A percentile compares a stretch with the other conserved stretches of the same genome.
Conservation (phyloP, 2,329 filamentous ascomycete genomes). For the Fusarium siculi region DNA sequence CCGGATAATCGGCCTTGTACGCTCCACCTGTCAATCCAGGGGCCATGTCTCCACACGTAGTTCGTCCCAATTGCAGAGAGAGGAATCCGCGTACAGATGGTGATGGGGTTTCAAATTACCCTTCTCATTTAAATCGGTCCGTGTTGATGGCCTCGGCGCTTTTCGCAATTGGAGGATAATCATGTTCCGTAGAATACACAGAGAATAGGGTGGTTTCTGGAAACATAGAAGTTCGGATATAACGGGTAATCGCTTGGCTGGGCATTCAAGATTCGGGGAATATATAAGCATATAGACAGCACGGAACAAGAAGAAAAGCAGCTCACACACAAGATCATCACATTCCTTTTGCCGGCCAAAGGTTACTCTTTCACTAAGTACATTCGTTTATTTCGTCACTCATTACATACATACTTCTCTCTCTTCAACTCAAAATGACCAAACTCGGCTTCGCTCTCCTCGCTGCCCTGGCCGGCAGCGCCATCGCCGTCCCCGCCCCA, state of each 20-base stretch:
- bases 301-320: too few relatives aligned
- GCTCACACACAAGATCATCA: not conserved
- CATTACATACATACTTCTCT: not conserved
- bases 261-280: not conserved
- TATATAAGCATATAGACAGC: constrained; percentile 14
- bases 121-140: constrained; percentile 17
- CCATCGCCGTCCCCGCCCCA: constrained; percentile 26
- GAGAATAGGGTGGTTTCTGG: not conserved
- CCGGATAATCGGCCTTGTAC: not conserved
- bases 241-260: not conserved
- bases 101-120: not conserved
- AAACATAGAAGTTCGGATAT: constrained; percentile 1
- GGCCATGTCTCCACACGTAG: not conserved
- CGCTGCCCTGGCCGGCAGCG: constrained; percentile 35
- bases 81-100: not conserved
- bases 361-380: not conserved
- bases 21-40: not conserved
- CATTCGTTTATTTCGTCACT: constrained; percentile 7
- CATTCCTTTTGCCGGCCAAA: constrained; percentile 36
- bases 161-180: constrained; percentile 19
- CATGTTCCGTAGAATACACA: not conserved
- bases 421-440: constrained; percentile 17
- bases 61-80: not conserved
- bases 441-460: constrained; percentile 20
- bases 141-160: not conserved